Base-by-base conservation (phyloP, 2,329 filamentous ascomycete species). In the Diaporthe humulicola region DNA sequence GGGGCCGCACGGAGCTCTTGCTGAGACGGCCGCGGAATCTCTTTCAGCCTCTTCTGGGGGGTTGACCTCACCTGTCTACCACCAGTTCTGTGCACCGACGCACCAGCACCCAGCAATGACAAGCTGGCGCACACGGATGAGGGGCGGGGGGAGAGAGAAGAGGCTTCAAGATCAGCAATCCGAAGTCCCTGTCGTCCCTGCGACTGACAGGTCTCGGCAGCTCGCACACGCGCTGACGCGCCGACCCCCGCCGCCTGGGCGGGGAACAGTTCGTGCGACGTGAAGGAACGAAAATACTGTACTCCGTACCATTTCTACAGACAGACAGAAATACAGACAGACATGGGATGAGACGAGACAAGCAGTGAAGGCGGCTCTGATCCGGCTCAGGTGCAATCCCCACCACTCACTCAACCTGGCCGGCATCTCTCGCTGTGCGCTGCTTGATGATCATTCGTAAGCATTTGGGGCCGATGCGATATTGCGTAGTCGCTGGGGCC, bases 1-100 rank as follows among this genome's bases (percentile, higher is more conserved):
- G 74, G 74, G 74, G 48, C 71, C 71, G 64, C 74, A 75, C 64
- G 74, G 74, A 38, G 40, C 64, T 48, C 54, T 9, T 66, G 71
- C 28, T 66, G 71, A 73, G 64, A 73, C 64, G 64, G 30, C 71
- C 56, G 48, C 45, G 73, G 36, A 25, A 22, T 19, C 19, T n/a
- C 54, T 61, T 73, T 75, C 73, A 75, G 73, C 73, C 73, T 75
- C 60, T 36, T 69, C 36, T 56, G 33, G 38, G 28, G 19, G n/a
- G 17, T 52, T 50, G 33, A 42, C 71, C 38, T 61, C 61, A 42
- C 3, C 28, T 38, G 40, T 54, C 45, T 30, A 19, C 12, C 42
- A 30, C 33, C 33, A 22, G 33, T 10, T 45, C 57, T 45, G 48
- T 25, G 42, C 25, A 25, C 33, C 36, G 33, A 42, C 57, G 17